Base-by-base conservation (phyloP, 805 yeast genomes). In the Ogataea degrootiae region DNA sequence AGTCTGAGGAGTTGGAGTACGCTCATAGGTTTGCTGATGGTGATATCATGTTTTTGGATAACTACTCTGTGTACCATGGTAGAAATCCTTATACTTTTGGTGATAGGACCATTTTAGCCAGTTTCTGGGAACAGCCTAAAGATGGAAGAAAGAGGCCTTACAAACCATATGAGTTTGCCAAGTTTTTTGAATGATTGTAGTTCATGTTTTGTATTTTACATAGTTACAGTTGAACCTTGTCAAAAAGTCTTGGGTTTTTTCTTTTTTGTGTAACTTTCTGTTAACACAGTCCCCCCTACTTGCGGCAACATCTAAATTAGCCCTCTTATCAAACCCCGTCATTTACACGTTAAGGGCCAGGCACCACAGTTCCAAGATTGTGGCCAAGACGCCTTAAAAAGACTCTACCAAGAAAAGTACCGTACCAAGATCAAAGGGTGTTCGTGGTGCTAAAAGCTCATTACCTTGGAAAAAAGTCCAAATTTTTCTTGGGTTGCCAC, bases 51-150 rank as follows among this genome's bases (percentile, higher is more conserved):
- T 52, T 54, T 42, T 40, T 59, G 15, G 61, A 59, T 39, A 60
- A 59, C 35, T 59, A 48, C 43, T 53, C 51, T 22, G 56, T 53
- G 6, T 58, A 57, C 38, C 63, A 59, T 40, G 63, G 62, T 17
- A 52, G 62, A 45, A 55, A 55, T 37, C 52, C 60, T 6, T 58
- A 55, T 38, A 50, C 45, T 5, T 48, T 42, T 3, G 58, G 59
- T 4, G 53, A 54, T 17, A 48, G 63, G 31, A 54, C 48, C 17
- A 50, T 59, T 17, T 42, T 59, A 36, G 65, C 57, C 3, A 58
- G 61, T 42, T 59, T 60, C 29, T 60, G 60, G 61, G 60, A 53
- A 17, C 41, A 39, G 14, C 36, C 11, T 7, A 19, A 39, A 3
- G 29, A 26, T n/a, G 36, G 31, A 23, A 33, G 17, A n/a, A 37